A percentile compares a stretch with the other conserved stretches of the same genome.
These are phyloP conservation scores for Panicum miliaceum DNA, from an alignment of 176 grass and related monocot genomes.

Conservation along the genomic window DNA sequence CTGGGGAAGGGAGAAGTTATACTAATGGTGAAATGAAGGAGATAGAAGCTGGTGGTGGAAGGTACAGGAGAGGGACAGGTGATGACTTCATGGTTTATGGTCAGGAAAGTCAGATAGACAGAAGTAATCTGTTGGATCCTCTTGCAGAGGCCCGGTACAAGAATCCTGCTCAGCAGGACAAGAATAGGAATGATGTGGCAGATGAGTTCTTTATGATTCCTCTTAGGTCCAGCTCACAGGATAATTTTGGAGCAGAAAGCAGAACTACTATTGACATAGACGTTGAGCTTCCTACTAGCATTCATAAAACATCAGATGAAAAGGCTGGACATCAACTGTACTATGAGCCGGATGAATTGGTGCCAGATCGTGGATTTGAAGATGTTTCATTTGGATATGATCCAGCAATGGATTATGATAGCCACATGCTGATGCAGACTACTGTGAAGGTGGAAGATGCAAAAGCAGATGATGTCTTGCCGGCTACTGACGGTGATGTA, in stretches of 20 bases:
- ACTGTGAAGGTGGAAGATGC: conserved; percentile 50
- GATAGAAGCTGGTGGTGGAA: conserved; percentile 72
- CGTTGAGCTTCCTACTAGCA: conserved; percentile 62
- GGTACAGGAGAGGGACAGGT: conserved; percentile 58
- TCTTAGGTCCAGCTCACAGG: conserved; percentile 63
- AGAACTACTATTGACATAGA: conserved; percentile 79
- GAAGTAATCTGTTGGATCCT: conserved; percentile 67
- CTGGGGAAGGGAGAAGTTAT: conserved; percentile 52
- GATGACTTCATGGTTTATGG: conserved; percentile 83
- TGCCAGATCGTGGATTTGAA: conserved; percentile 74
- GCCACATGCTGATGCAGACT: conserved; percentile 54
- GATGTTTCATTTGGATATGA: conserved; percentile 74
- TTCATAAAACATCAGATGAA: conserved; percentile 41
- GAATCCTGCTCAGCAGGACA: conserved; percentile 52
- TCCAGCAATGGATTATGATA: conserved; percentile 81
- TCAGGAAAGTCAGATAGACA: conserved; percentile 58
- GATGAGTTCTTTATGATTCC: conserved; percentile 95
- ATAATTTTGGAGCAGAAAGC: conserved; percentile 54
- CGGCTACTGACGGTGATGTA: conserved; percentile 46
- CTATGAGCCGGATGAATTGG: conserved; percentile 89
- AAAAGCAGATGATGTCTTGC: conserved; percentile 52
- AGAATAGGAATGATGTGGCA: conserved; percentile 48
- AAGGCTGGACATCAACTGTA: conserved; percentile 58
- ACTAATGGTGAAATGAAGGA: conserved; percentile 72
- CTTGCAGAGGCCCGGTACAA: conserved; percentile 64